A percentile compares a stretch with the other conserved stretches of the same genome.
Evolutionary conservation across 1,139 yeast genomes (phyloP).

Genomic region (Lodderomyces elongisporus): DNA sequence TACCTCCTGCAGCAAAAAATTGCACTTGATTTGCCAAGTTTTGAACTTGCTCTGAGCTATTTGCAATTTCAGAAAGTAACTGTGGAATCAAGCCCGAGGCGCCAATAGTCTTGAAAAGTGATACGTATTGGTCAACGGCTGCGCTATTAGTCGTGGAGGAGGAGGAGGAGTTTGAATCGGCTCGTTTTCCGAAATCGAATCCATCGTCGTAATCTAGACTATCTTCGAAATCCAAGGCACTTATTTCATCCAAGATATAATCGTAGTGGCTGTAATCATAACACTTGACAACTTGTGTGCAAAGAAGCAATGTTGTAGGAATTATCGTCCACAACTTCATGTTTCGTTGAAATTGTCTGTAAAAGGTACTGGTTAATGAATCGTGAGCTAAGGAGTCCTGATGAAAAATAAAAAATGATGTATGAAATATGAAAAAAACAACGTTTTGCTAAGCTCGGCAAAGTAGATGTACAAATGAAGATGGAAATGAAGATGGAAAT

Average conservation of each 20-base stretch:
- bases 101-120: constrained; percentile 20
- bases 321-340: constrained; percentile 3
- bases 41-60: constrained; percentile 16
- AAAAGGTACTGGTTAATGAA: too few species aligned
- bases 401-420: too few species aligned
- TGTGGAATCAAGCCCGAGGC: constrained; percentile 28
- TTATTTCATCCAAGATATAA: constrained; percentile 7
- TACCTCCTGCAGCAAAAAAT: constrained; percentile 4
- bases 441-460: too few species aligned
- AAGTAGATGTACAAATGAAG: too few species aligned
- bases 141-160: constrained; percentile 1
- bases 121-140: constrained; percentile 17
- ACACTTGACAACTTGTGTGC: constrained; percentile 1
- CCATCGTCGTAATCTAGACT: background rate
- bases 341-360: too few species aligned
- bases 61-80: constrained; percentile 28
- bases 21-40: constrained; percentile 18
- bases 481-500: too few species aligned
- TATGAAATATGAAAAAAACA: too few species aligned
- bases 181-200: constrained; percentile 15
- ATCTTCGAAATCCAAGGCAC: constrained; percentile 3
- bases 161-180: constrained; percentile 9
- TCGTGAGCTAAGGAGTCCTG: background rate
- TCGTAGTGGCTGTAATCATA: constrained; percentile 7
- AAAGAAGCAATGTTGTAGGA: constrained; percentile 1